Conservation (phyloP, 1,284 basidiomycete species). For the Marasmius tenuissimus region DNA sequence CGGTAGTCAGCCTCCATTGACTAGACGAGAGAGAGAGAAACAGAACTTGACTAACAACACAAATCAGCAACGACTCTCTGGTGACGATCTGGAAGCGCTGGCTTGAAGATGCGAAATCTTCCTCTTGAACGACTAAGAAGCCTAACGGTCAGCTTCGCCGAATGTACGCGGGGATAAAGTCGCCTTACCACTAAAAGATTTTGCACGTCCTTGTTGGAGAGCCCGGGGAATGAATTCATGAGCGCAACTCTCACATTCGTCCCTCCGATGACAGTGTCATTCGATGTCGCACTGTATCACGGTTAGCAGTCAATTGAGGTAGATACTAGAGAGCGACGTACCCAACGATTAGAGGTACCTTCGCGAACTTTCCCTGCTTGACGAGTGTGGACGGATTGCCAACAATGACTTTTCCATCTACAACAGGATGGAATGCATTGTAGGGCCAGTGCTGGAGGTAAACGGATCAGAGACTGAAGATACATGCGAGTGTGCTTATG, state of each 20-base stretch:
- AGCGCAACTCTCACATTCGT: slow-evolving; percentile 6
- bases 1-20: neutral
- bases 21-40: neutral
- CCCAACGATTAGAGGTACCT: slow-evolving; percentile 61
- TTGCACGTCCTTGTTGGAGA: slow-evolving; percentile 2
- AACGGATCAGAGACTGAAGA: neutral
- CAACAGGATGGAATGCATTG: slow-evolving; percentile 38
- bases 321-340: slow-evolving; percentile 25
- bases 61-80: slow-evolving; percentile 48
- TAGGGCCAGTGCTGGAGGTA: slow-evolving; percentile 34
- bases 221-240: slow-evolving; percentile 3
- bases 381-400: slow-evolving; percentile 48
- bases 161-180: no score
- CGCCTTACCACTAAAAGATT: slow-evolving; percentile 3
- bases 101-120: slow-evolving; percentile 36
- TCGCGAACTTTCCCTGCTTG: slow-evolving; percentile 39
- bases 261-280: slow-evolving; percentile 10
- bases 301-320: neutral
- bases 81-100: slow-evolving; percentile 43
- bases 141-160: no score
- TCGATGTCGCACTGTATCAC: slow-evolving; percentile 6
- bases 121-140: slow-evolving; percentile 28
- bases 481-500: neutral
- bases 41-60: slow-evolving; percentile 39
- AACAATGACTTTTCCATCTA: slow-evolving; percentile 50